Percentiles rank a stretch among this genome's conserved stretches.
These are phyloP conservation scores for Tricholoma hemisulphureum DNA, from an alignment of 768 basidiomycete species.

Conservation along the genomic window DNA sequence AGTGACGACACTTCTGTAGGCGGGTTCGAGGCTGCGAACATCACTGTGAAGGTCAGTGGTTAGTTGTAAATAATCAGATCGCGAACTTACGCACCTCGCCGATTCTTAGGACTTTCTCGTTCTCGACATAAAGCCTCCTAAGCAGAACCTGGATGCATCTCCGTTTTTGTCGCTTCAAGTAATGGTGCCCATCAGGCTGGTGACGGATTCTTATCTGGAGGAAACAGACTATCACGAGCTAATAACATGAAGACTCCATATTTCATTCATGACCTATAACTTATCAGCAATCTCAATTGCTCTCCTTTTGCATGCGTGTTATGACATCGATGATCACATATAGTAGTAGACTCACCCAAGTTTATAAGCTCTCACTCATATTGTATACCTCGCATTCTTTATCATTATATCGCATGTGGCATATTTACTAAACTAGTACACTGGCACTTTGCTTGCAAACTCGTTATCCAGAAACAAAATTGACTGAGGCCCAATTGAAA, in stretches of 20 bases:
- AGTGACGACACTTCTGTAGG: conserved; percentile 39
- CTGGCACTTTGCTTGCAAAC: too few relatives aligned
- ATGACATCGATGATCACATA: too few relatives aligned
- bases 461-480: too few relatives aligned
- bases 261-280: neutral
- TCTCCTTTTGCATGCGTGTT: too few relatives aligned
- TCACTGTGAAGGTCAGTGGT: conserved; percentile 41
- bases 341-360: too few relatives aligned
- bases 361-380: too few relatives aligned
- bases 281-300: too few relatives aligned
- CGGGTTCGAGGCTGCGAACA: conserved; percentile 44
- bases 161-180: conserved; percentile 2
- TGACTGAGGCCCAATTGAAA: too few relatives aligned
- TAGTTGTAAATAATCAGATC: too few relatives aligned
- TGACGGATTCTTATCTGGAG: neutral
- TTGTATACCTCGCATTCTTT: too few relatives aligned
- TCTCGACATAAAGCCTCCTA: conserved; percentile 41
- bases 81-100: neutral
- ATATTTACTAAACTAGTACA: too few relatives aligned
- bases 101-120: conserved; percentile 54
- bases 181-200: neutral
- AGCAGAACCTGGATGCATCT: conserved; percentile 8
- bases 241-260: neutral
- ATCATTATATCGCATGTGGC: too few relatives aligned
- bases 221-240: neutral